Conservation (phyloP, 2,329 filamentous ascomycete genomes). For the Neoascochyta sp. region DNA sequence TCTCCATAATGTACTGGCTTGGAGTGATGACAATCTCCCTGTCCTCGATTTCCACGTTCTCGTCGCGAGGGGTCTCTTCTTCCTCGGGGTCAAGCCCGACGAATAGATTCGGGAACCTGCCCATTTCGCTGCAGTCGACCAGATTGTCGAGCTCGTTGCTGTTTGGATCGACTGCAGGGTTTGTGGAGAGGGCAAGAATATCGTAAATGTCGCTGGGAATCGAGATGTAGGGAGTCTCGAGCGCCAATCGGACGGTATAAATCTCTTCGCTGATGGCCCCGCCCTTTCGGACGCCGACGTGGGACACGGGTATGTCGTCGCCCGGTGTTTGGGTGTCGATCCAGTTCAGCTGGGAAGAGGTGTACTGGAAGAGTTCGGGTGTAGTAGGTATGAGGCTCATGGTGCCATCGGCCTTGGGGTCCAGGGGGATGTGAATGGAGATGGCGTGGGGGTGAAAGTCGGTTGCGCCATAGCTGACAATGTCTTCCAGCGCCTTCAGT, state of each 20-base stretch:
- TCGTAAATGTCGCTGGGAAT: slow-evolving; percentile 14
- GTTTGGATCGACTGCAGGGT: slow-evolving; percentile 2
- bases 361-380: neutral
- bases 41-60: slow-evolving; percentile 1
- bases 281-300: slow-evolving; percentile 15
- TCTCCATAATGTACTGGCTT: slow-evolving; percentile 14
- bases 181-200: slow-evolving; percentile 13
- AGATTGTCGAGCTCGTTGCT: slow-evolving; percentile 2
- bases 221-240: slow-evolving; percentile 12
- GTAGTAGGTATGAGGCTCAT: slow-evolving; percentile 1
- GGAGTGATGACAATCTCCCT: slow-evolving; percentile 14
- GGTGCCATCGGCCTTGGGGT: slow-evolving; percentile 1
- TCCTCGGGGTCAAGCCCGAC: slow-evolving; percentile 10
- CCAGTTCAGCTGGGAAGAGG: neutral
- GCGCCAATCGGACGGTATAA: slow-evolving; percentile 6
- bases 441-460: slow-evolving; percentile 1
- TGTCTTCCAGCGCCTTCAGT: slow-evolving; percentile 1
- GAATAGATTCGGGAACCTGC: slow-evolving; percentile 14
- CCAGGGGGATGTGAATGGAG: slow-evolving; percentile 5
- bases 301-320: slow-evolving; percentile 6
- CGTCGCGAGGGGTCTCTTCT: slow-evolving; percentile 3
- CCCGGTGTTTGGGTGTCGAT: slow-evolving; percentile 4
- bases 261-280: slow-evolving; percentile 11
- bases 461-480: slow-evolving; percentile 1
- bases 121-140: slow-evolving; percentile 11